Evolutionary conservation across 1,284 basidiomycete genomes (phyloP).

Genomic region (Agroathelia rolfsii): DNA sequence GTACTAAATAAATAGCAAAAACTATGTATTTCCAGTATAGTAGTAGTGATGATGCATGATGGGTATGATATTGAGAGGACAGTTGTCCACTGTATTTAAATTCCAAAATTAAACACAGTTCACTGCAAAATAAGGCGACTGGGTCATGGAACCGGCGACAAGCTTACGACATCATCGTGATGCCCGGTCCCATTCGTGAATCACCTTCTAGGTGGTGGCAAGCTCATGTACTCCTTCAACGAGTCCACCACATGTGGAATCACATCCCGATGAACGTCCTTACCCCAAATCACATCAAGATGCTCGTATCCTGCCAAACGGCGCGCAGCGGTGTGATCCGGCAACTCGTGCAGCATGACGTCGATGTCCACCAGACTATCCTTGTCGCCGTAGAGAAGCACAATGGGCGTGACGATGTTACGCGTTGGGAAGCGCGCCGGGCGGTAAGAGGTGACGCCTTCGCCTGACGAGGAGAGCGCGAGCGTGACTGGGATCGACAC

Average conservation of each 20-base stretch:
- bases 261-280: constrained; percentile 58
- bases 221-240: constrained; percentile 37
- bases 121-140: constrained; percentile 9
- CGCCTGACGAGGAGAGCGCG: too few species aligned
- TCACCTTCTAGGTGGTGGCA: too few species aligned
- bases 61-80: constrained; percentile 13
- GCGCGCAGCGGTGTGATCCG: constrained; percentile 46
- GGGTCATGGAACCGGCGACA: background rate
- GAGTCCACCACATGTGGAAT: constrained; percentile 61
- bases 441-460: too few species aligned
- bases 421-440: constrained; percentile 70
- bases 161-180: too few species aligned
- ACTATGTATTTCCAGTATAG: constrained; percentile 10
- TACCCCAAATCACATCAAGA: constrained; percentile 69
- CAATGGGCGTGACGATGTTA: constrained; percentile 69
- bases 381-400: constrained; percentile 61
- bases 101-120: constrained; percentile 8
- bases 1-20: too few species aligned
- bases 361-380: constrained; percentile 73
- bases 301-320: constrained; percentile 61
- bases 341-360: constrained; percentile 58
- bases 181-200: too few species aligned
- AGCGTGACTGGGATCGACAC: constrained; percentile 19
- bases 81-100: constrained; percentile 8
- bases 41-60: constrained; percentile 11